Conservation (phyloP, 495 filamentous ascomycete species). For the Penicillium maclennaniae region DNA sequence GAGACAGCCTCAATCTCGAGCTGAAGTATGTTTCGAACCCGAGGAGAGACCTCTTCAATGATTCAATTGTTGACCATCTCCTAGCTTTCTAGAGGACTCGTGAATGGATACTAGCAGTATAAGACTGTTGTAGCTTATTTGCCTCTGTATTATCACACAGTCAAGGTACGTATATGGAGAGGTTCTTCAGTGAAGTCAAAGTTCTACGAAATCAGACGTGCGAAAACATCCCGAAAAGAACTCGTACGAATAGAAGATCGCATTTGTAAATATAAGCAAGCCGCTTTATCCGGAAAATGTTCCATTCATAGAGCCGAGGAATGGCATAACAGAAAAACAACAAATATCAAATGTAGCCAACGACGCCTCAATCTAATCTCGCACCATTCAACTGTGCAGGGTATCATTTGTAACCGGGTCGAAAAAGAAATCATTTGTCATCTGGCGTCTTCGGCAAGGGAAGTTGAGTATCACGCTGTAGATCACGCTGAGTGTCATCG, state of each 20-base stretch:
- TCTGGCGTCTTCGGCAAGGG: constrained; percentile 2
- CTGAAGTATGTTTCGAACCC: too few species aligned
- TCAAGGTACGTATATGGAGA: too few species aligned
- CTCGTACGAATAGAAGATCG: neutral
- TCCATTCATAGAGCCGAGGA: constrained; percentile 2
- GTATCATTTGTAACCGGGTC: constrained; percentile 21
- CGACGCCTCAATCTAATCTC: constrained; percentile 19
- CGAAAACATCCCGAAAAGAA: neutral
- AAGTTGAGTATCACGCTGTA: constrained; percentile 15
- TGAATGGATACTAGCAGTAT: too few species aligned
- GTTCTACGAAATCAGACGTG: neutral
- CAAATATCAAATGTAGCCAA: constrained; percentile 1
- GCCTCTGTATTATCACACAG: too few species aligned
- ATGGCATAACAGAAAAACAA: neutral
- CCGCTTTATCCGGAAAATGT: neutral
- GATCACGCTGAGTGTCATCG: constrained; percentile 23
- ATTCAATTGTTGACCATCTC: too few species aligned
- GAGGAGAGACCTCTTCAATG: too few species aligned
- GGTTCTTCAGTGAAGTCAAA: too few species aligned
- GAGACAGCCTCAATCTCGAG: too few species aligned
- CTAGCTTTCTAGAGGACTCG: too few species aligned
- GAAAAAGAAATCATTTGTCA: constrained; percentile 16
- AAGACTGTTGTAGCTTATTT: too few species aligned
- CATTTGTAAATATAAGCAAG: neutral
- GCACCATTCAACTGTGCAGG: constrained; percentile 16